These are phyloP conservation scores for Amanita pallidorosea DNA, from an alignment of 768 basidiomycete species.

Conservation along the genomic window DNA sequence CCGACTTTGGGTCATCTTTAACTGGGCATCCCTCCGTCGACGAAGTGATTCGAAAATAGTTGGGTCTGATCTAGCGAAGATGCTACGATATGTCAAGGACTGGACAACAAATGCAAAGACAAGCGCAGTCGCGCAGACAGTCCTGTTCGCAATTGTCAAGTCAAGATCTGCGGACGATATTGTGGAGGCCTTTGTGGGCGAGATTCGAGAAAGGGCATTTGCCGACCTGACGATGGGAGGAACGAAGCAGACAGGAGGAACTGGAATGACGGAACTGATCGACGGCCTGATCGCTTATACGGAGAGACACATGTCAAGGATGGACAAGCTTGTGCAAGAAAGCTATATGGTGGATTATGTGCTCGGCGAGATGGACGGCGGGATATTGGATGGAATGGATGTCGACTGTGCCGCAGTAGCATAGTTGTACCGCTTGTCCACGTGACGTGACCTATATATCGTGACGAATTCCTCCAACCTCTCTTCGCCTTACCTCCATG, in stretches of 20 bases:
- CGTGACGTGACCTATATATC: not conserved
- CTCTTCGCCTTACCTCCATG: conserved; percentile 28
- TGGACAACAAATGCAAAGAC: conserved; percentile 97
- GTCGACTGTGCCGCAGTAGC: conserved; percentile 16
- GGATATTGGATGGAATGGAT: conserved; percentile 47
- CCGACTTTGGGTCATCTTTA: conserved; percentile 21
- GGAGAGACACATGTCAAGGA: conserved; percentile 78
- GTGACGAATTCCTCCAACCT: not conserved
- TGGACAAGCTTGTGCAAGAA: conserved; percentile 85
- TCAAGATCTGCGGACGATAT: conserved; percentile 68
- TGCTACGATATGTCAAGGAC: conserved; percentile 73
- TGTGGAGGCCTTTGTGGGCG: conserved; percentile 48
- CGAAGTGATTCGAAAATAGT: conserved; percentile 65
- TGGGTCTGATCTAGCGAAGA: conserved; percentile 63
- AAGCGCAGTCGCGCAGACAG: conserved; percentile 71
- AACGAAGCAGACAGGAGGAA: conserved; percentile 16
- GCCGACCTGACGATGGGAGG: conserved; percentile 12
- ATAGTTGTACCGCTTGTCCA: not conserved
- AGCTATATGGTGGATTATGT: conserved; percentile 93
- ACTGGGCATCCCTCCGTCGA: conserved; percentile 74
- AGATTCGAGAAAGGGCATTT: conserved; percentile 21
- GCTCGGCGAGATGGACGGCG: conserved; percentile 79
- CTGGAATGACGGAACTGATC: conserved; percentile 60
- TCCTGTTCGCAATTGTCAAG: conserved; percentile 76
- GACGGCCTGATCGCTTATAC: conserved; percentile 90